These are phyloP conservation scores for Mortierella polycephala DNA, from an alignment of 371 early-diverging fungal species.

Conservation along the genomic window DNA sequence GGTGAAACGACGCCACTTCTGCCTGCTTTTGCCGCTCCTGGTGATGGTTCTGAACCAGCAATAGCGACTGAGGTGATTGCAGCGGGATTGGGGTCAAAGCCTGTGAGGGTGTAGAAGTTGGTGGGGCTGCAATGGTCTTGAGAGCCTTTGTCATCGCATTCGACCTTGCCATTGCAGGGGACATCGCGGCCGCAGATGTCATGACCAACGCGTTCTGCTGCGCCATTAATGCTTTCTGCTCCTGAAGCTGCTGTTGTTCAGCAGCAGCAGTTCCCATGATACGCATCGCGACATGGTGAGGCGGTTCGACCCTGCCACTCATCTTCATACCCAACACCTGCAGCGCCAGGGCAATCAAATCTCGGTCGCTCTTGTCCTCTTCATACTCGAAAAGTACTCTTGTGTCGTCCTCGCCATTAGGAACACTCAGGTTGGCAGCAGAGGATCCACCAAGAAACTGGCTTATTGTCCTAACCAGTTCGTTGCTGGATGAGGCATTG, in stretches of 20 bases:
- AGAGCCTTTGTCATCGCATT: slow-evolving; percentile 9
- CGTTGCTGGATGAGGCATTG: slow-evolving; percentile 50
- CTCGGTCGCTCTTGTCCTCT: slow-evolving; percentile 66
- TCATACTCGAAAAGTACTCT: slow-evolving; percentile 72
- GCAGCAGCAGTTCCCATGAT: slow-evolving; percentile 71
- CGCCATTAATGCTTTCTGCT: slow-evolving; percentile 2
- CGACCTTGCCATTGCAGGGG: slow-evolving; percentile 34
- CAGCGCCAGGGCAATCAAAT: slow-evolving; percentile 83
- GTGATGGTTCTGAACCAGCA: slow-evolving; percentile 3
- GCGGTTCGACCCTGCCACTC: slow-evolving; percentile 76
- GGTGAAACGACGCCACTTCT: background rate
- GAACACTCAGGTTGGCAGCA: slow-evolving; percentile 34
- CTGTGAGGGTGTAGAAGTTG: slow-evolving; percentile 1
- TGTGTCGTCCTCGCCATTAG: slow-evolving; percentile 58
- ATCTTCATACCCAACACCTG: slow-evolving; percentile 86
- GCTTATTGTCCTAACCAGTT: slow-evolving; percentile 31
- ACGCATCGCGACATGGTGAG: slow-evolving; percentile 76
- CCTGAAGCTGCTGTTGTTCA: slow-evolving; percentile 20
- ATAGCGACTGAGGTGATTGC: slow-evolving; percentile 34
- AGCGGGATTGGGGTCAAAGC: slow-evolving; percentile 29
- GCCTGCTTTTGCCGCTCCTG: background rate
- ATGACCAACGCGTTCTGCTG: background rate
- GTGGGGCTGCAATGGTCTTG: slow-evolving; percentile 1
- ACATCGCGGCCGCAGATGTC: slow-evolving; percentile 10
- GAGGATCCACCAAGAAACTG: slow-evolving; percentile 33